Conservation (phyloP, 495 filamentous ascomycete species). For the Sphaerosporella brunnea region DNA sequence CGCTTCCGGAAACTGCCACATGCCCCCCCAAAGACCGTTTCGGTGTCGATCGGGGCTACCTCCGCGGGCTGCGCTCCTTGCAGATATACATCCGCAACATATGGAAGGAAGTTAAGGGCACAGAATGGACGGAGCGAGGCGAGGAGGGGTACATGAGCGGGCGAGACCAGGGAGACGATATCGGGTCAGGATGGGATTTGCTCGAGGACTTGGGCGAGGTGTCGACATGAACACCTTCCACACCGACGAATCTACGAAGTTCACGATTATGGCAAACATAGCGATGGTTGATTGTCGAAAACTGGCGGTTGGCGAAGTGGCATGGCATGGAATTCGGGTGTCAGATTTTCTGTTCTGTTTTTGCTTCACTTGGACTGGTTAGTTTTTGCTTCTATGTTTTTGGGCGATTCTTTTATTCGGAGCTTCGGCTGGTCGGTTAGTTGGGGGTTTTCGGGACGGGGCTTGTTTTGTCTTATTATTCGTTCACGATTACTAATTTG, state of each 20-base stretch:
- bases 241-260: neutral
- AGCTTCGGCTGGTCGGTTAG: too few species aligned
- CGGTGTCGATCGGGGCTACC: slow-evolving; percentile 73
- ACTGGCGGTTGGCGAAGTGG: too few species aligned
- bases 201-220: slow-evolving; percentile 21
- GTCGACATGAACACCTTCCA: slow-evolving; percentile 21
- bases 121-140: slow-evolving; percentile 33
- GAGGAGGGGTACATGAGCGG: slow-evolving; percentile 21
- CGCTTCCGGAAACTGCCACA: slow-evolving; percentile 38
- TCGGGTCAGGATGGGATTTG: slow-evolving; percentile 20
- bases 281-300: slow-evolving; percentile 10
- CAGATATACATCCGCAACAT: slow-evolving; percentile 76
- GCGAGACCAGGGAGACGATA: slow-evolving; percentile 16
- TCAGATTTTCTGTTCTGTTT: too few species aligned
- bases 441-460: too few species aligned
- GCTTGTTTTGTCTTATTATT: too few species aligned
- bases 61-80: slow-evolving; percentile 65
- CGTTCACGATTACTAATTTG: too few species aligned
- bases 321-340: too few species aligned
- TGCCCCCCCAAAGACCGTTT: slow-evolving; percentile 70
- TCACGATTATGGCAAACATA: slow-evolving; percentile 3
- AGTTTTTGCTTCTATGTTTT: too few species aligned
- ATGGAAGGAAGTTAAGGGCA: slow-evolving; percentile 53
- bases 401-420: too few species aligned
- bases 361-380: too few species aligned